Base-by-base conservation (phyloP, 2,329 filamentous ascomycete species). In the Fusarium cyanostomum region DNA sequence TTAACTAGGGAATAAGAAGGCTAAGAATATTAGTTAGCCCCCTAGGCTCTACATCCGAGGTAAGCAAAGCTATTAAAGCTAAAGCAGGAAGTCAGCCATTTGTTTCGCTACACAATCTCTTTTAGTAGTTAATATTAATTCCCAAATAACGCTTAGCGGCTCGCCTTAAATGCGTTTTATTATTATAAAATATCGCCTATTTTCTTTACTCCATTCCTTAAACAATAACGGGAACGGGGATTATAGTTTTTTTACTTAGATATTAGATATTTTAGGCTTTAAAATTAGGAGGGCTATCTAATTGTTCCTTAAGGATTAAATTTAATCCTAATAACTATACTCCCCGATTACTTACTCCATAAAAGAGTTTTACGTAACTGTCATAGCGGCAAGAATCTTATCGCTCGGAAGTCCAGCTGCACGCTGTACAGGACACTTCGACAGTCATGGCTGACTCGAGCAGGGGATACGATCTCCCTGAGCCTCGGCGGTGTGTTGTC, bases 281-380 rank as follows among this genome's bases (percentile, higher is more conserved):
- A n/a, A n/a, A 57, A 24, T 56, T 64, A n/a, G 57, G 58, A 34
- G 55, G 52, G 21, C 28, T 43, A 18, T 31, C 34, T 13, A 45
- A 31, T 39, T 66, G 56, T 28, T 75, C 70, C 59, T 74, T 75
- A 5, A 75, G 31, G 15, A 75, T 70, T 16, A 72, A 37, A 1
- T 68, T 62, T 12, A 72, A 72, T 6, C 73, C 73, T 18, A 75
- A n/a, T 4, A 67, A 69, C 72, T 73, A 75, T 12, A 70, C 67
- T 2, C 67, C 73, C 11, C 71, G 70, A 37, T 72, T 48, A 46
- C 64, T 52, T 4, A 57, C 63, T 15, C 53, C 67, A 43, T 73
- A 72, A 62, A 72, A 70, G 11, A 73, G 55, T 52, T 59, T 55
- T 13, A 65, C 38, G n/a, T 57, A 39, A 12, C 58, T 62, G 26